A percentile compares a stretch with the other conserved stretches of the same genome.
Conservation (phyloP, 345 rosid genomes). For the Erysimum cheiranthoides region DNA sequence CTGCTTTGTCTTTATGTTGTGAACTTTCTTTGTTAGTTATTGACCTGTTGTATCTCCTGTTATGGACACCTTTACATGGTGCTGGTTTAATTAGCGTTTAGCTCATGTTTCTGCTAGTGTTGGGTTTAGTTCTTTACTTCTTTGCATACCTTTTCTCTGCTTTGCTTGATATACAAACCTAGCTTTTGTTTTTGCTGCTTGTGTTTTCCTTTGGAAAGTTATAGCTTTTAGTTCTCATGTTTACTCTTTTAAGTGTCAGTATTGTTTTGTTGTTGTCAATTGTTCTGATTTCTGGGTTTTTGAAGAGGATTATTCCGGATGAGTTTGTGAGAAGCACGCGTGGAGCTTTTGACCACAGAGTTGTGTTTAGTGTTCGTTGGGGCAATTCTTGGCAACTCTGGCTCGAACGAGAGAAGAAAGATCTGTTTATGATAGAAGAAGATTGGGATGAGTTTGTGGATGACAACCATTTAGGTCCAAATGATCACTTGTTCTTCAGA, state of each 20-base stretch:
- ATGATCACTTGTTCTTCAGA: constrained; percentile 30
- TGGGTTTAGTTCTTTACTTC: background rate
- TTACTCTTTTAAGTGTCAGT: constrained; percentile 8
- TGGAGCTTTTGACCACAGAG: constrained; percentile 20
- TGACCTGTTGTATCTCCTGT: background rate
- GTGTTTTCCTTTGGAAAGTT: constrained; percentile 1
- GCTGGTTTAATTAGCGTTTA: background rate
- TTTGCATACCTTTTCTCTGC: background rate
- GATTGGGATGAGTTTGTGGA: constrained; percentile 44
- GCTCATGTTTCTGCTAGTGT: background rate
- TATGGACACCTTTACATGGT: background rate
- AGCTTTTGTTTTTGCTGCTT: background rate
- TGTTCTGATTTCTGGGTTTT: constrained; percentile 14
- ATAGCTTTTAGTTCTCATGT: background rate
- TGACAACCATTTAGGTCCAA: constrained; percentile 16
- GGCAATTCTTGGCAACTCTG: constrained; percentile 33
- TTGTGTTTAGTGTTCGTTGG: constrained; percentile 38
- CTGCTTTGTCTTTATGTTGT: background rate
- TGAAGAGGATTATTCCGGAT: constrained; percentile 40
- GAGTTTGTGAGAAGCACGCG: constrained; percentile 27
- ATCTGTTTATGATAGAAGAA: constrained; percentile 27
- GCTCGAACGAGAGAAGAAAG: constrained; percentile 20
- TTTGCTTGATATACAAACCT: background rate
- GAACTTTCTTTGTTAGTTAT: background rate
- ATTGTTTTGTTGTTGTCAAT: constrained; percentile 13